Conservation (phyloP, 129 eudicot genomes). For the Ambrosia artemisiifolia region DNA sequence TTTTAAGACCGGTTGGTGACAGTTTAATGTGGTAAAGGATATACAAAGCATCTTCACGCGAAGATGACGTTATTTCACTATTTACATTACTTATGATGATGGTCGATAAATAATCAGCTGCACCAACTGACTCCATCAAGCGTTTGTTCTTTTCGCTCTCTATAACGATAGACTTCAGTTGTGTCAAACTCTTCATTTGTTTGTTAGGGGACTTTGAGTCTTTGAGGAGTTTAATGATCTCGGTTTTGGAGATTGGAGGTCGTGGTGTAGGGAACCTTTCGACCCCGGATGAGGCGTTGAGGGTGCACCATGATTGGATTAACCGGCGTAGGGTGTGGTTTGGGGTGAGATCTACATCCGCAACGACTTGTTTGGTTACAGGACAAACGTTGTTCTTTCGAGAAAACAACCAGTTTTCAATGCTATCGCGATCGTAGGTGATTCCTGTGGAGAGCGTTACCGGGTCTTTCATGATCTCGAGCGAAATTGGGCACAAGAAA, state of each 20-base stretch:
- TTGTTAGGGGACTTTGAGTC: conserved; percentile 7
- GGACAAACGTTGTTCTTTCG: conserved; percentile 24
- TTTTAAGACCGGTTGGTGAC: conserved; percentile 10
- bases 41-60: conserved; percentile 16
- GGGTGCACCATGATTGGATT: conserved; percentile 36
- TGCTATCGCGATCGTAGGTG: conserved; percentile 33
- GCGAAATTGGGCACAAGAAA: conserved; percentile 35
- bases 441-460: conserved; percentile 30
- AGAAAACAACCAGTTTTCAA: conserved; percentile 31
- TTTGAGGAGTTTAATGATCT: conserved; percentile 14
- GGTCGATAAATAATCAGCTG: conserved; percentile 10
- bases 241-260: conserved; percentile 13
- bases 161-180: conserved; percentile 4
- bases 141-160: conserved; percentile 33
- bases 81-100: background rate
- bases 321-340: conserved; percentile 40
- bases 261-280: conserved; percentile 30
- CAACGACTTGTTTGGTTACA: conserved; percentile 21
- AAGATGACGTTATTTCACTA: background rate
- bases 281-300: conserved; percentile 23
- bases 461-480: conserved; percentile 37
- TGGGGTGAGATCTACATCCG: conserved; percentile 24
- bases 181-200: conserved; percentile 17
- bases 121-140: conserved; percentile 27
- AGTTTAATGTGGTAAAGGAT: conserved; percentile 23